phyloP scores from a whole-genome alignment of 352 stramenopile species.

The Discostella stelligera region DNA sequence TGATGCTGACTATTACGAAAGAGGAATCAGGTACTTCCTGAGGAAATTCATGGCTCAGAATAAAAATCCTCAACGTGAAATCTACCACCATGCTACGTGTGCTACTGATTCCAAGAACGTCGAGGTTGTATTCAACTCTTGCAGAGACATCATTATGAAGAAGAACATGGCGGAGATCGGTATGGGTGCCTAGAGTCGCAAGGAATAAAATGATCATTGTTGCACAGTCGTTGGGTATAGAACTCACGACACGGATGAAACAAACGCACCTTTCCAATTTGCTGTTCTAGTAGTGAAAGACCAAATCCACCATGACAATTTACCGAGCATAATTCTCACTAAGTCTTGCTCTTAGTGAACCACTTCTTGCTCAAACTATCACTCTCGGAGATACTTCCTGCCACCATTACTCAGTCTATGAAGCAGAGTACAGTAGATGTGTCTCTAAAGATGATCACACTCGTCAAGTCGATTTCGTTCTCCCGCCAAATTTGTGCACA shows the following conservation, averaged over 20 bases:
- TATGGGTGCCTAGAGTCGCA: constrained; percentile 14
- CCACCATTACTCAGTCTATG: no score
- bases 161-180: constrained; percentile 55
- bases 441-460: no score
- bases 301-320: no score
- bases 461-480: no score
- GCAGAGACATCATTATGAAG: constrained; percentile 86
- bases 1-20: constrained; percentile 61
- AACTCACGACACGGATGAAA: not conserved
- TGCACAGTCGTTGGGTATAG: not conserved
- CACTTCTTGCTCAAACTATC: no score
- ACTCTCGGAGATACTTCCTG: no score
- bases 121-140: constrained; percentile 94
- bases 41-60: constrained; percentile 77
- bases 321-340: no score
- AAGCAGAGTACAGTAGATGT: no score
- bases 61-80: constrained; percentile 88
- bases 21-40: constrained; percentile 72
- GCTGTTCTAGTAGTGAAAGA: no score
- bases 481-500: no score
- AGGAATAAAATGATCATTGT: not conserved
- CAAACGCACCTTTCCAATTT: not conserved
- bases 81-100: constrained; percentile 95
- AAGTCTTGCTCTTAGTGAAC: no score
- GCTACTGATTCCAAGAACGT: constrained; percentile 96